Evolutionary conservation across 768 basidiomycete genomes (phyloP).

Genomic region (Russula emetica): DNA sequence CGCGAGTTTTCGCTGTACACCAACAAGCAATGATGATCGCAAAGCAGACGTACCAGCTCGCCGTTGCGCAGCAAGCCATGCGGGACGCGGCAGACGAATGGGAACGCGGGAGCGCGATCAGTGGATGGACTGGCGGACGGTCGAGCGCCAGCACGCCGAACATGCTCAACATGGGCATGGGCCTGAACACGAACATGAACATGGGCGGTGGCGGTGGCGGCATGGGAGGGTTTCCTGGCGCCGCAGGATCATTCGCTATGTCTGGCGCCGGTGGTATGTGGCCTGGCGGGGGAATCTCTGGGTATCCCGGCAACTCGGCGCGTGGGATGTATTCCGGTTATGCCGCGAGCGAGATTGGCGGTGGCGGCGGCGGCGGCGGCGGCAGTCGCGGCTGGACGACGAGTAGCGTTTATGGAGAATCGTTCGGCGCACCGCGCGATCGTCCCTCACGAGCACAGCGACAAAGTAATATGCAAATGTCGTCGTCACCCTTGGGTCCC

Average conservation of each 20-base stretch:
- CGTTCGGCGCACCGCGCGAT: constrained; percentile 29
- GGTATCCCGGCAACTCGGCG: constrained; percentile 45
- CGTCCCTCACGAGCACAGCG: constrained; percentile 30
- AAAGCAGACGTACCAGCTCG: constrained; percentile 87
- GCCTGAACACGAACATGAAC: constrained; percentile 29
- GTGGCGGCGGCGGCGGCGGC: constrained; percentile 32
- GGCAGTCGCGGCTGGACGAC: constrained; percentile 40
- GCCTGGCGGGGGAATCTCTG: constrained; percentile 40
- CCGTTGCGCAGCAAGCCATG: constrained; percentile 88
- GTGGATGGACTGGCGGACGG: constrained; percentile 32
- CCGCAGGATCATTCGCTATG: constrained; percentile 25
- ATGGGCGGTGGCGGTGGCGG: constrained; percentile 21
- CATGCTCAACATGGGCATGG: constrained; percentile 38
- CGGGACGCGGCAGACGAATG: constrained; percentile 86
- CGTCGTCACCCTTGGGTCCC: neutral
- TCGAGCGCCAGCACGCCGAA: constrained; percentile 32
- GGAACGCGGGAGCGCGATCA: constrained; percentile 66
- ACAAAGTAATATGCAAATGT: constrained; percentile 10
- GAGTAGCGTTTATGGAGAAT: constrained; percentile 68
- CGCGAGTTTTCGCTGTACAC: constrained; percentile 54
- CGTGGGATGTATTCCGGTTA: constrained; percentile 60
- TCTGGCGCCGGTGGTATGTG: constrained; percentile 38
- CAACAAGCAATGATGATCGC: constrained; percentile 85
- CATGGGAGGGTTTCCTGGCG: constrained; percentile 13
- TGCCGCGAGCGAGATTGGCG: constrained; percentile 44